These are phyloP conservation scores for Chrysosporium keratinophilum DNA, from an alignment of 2,329 filamentous ascomycete species.

Conservation along the genomic window DNA sequence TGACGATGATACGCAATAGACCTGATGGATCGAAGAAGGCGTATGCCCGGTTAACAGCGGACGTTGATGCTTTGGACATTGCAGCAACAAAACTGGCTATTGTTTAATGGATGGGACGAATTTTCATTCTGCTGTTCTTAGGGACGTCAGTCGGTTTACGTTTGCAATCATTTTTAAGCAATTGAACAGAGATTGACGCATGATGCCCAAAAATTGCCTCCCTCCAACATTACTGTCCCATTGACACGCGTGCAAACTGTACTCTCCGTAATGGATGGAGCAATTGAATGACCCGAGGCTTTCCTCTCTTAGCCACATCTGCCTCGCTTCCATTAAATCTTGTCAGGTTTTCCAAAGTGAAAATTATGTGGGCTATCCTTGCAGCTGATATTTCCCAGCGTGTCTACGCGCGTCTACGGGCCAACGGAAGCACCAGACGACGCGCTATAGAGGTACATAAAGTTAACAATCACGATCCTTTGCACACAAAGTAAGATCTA, in stretches of 20 bases:
- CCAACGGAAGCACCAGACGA: too few species aligned
- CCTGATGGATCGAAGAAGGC: constrained; percentile 99
- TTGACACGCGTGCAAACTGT: neutral
- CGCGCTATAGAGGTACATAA: too few species aligned
- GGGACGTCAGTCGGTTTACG: constrained; percentile 14
- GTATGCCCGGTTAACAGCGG: constrained; percentile 85
- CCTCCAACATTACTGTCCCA: neutral
- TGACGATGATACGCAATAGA: constrained; percentile 37
- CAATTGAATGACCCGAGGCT: neutral
- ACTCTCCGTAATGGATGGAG: neutral
- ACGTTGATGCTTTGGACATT: constrained; percentile 98
- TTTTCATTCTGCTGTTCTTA: constrained; percentile 12
- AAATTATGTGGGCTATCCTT: too few species aligned
- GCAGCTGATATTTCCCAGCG: too few species aligned
- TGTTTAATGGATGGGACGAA: constrained; percentile 51
- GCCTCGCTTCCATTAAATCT: too few species aligned
- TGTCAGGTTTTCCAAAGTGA: too few species aligned
- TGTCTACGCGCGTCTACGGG: too few species aligned
- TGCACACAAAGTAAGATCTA: too few species aligned
- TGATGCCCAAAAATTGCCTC: constrained; percentile 1
- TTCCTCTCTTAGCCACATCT: too few species aligned
- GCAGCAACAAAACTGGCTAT: constrained; percentile 97
- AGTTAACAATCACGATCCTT: too few species aligned
- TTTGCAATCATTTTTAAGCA: constrained; percentile 10
- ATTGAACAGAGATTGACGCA: constrained; percentile 11